phyloP scores from a whole-genome alignment of 441 rosid species.

The Gossypium gossypioides region DNA sequence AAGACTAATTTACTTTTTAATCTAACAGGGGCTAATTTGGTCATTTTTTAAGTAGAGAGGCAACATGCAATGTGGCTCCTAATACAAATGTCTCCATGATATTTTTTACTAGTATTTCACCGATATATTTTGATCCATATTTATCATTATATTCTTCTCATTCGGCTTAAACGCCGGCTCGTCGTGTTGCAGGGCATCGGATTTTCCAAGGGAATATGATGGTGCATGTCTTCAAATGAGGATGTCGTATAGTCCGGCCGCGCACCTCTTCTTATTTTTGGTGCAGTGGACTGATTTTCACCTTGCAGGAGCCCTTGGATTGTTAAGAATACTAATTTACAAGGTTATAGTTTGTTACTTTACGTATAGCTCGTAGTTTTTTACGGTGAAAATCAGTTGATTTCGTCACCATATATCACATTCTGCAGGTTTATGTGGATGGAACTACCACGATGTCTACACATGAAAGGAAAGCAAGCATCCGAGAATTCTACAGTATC shows the following conservation, averaged over 20 bases:
- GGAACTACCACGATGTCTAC: constrained; percentile 63
- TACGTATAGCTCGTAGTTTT: neutral
- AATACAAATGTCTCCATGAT: no score
- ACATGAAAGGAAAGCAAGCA: constrained; percentile 61
- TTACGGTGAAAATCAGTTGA: neutral
- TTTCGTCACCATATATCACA: neutral
- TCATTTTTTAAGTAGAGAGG: no score
- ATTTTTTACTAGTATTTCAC: neutral
- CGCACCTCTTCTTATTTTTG: constrained; percentile 53
- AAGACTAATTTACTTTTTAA: no score
- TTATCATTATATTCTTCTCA: neutral
- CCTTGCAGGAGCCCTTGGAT: constrained; percentile 66
- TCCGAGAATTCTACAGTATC: constrained; percentile 58
- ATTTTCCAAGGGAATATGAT: constrained; percentile 53
- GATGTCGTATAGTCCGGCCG: constrained; percentile 57
- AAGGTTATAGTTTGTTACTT: constrained; percentile 26
- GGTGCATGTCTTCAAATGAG: constrained; percentile 72
- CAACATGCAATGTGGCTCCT: no score
- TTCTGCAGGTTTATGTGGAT: constrained; percentile 46
- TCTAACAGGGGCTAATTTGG: no score
- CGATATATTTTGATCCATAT: neutral
- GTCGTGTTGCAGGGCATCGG: constrained; percentile 42
- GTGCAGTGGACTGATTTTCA: constrained; percentile 70
- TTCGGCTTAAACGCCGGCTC: constrained; percentile 1
- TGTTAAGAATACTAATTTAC: constrained; percentile 56